These are phyloP conservation scores for Solanum tarapatanum DNA, from an alignment of 257 asterid species.

Conservation along the genomic window DNA sequence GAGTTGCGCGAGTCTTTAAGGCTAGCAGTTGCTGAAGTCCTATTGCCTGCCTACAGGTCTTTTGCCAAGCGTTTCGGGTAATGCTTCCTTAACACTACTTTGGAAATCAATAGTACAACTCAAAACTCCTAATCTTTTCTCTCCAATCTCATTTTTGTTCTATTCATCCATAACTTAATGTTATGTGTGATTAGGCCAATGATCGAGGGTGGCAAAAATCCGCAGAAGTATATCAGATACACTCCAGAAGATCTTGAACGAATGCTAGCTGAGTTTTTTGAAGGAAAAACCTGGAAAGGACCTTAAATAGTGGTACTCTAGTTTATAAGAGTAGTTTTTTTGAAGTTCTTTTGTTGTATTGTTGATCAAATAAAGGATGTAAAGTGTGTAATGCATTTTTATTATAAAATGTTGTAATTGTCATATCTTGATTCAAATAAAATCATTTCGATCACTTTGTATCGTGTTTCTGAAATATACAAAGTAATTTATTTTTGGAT, in stretches of 20 bases:
- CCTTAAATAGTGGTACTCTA: conserved; percentile 24
- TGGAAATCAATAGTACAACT: background rate
- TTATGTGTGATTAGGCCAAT: conserved; percentile 44
- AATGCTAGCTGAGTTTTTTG: conserved; percentile 93
- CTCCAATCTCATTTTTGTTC: background rate
- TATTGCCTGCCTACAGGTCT: conserved; percentile 89
- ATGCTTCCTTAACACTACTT: conserved; percentile 3
- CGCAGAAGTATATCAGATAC: conserved; percentile 69
- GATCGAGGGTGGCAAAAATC: conserved; percentile 80
- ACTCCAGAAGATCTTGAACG: conserved; percentile 86
- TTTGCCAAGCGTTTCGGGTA: conserved; percentile 80
- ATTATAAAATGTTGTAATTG: background rate
- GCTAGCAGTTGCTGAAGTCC: conserved; percentile 96
- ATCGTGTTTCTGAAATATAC: no score
- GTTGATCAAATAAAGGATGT: background rate
- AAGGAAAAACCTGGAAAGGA: conserved; percentile 84
- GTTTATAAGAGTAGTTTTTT: background rate
- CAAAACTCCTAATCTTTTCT: background rate
- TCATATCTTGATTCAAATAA: background rate
- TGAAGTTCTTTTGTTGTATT: background rate
- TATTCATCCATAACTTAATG: background rate
- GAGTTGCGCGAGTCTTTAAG: conserved; percentile 89
- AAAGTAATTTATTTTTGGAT: no score
- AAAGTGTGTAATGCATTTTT: background rate
- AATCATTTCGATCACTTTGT: background rate